phyloP scores from a whole-genome alignment of 495 filamentous ascomycete genomes.

The Choiromyces venosus region DNA sequence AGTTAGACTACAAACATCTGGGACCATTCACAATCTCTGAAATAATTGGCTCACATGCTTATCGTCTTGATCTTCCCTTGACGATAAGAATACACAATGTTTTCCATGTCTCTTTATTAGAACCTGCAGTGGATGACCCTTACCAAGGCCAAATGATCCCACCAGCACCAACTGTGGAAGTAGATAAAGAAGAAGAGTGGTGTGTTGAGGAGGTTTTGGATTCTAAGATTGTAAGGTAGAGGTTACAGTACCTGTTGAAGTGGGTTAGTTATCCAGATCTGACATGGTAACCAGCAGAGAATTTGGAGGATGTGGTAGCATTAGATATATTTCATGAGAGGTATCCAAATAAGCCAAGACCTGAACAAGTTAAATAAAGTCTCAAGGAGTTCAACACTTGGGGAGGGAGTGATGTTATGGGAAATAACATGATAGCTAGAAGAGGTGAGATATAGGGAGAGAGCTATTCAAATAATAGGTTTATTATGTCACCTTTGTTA shows the following conservation, averaged over 20 bases:
- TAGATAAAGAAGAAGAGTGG: slow-evolving; percentile 26
- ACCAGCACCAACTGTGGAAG: slow-evolving; percentile 1
- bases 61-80: no score
- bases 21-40: no score
- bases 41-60: no score
- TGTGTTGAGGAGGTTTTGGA: slow-evolving; percentile 29
- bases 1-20: no score
- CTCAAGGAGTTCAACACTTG: no score
- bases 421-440: no score
- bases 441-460: no score
- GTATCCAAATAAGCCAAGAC: neutral
- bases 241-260: slow-evolving; percentile 26
- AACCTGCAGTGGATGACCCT: slow-evolving; percentile 11
- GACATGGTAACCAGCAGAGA: slow-evolving; percentile 31
- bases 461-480: no score
- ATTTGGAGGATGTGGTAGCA: slow-evolving; percentile 19
- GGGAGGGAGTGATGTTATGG: no score
- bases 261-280: slow-evolving; percentile 27
- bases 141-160: slow-evolving; percentile 8
- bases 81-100: slow-evolving; percentile 18
- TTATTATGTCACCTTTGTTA: no score
- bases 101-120: slow-evolving; percentile 22
- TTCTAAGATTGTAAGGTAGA: slow-evolving; percentile 11
- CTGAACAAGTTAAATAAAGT: no score
- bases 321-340: slow-evolving; percentile 8